These are phyloP conservation scores for Quercus tomentella DNA, from an alignment of 331 rosid genomes.

Conservation along the genomic window DNA sequence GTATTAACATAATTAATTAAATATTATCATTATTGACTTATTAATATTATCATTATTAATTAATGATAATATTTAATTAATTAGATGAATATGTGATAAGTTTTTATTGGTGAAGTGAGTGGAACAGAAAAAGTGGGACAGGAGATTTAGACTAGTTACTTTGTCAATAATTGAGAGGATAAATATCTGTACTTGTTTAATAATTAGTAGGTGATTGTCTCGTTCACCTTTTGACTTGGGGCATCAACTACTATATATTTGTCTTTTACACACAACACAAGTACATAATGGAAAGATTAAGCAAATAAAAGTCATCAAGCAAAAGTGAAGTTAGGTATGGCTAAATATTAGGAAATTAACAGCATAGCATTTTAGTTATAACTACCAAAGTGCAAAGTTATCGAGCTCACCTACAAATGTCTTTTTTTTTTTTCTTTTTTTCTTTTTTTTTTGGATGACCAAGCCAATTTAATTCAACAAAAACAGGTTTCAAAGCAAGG, in stretches of 20 bases:
- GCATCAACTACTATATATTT: neutral
- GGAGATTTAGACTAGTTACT: too few relatives aligned
- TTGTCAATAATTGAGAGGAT: neutral
- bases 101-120: too few relatives aligned
- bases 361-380: too few relatives aligned
- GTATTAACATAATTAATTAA: too few relatives aligned
- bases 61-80: too few relatives aligned
- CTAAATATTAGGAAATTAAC: neutral
- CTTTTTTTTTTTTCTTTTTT: neutral
- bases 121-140: too few relatives aligned
- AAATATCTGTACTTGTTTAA: neutral
- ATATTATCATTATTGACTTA: too few relatives aligned
- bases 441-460: neutral
- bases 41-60: too few relatives aligned
- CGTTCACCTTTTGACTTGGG: slow-evolving; percentile 10
- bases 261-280: neutral
- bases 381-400: too few relatives aligned
- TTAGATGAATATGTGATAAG: too few relatives aligned
- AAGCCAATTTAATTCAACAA: neutral
- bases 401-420: too few relatives aligned
- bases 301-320: neutral
- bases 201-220: neutral
- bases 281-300: neutral
- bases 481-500: too few relatives aligned
- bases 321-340: neutral